Percentiles rank a stretch among this genome's conserved stretches.
Conservation (phyloP, 2,329 filamentous ascomycete species). For the Cadophora malorum region DNA sequence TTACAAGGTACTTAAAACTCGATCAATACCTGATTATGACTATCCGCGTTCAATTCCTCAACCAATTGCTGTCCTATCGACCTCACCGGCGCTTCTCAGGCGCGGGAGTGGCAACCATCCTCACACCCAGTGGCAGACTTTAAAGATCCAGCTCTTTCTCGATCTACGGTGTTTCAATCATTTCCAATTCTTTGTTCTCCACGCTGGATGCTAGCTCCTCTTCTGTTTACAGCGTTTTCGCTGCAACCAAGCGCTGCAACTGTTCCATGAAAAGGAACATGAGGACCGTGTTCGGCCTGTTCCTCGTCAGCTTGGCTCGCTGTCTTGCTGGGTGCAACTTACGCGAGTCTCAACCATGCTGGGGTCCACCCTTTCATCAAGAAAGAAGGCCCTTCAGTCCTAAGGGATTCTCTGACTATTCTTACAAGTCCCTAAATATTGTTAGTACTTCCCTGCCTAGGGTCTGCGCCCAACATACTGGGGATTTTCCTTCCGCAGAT, state of each 20-base stretch:
- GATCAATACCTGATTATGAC: too few species aligned
- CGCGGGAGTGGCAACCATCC: too few species aligned
- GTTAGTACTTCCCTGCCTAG: background rate
- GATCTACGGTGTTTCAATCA: too few species aligned
- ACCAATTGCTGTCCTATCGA: too few species aligned
- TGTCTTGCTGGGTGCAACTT: slow-evolving; percentile 27
- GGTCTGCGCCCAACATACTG: slow-evolving; percentile 14
- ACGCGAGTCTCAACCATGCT: slow-evolving; percentile 53
- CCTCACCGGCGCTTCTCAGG: too few species aligned
- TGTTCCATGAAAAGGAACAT: slow-evolving; percentile 56
- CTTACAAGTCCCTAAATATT: slow-evolving; percentile 44
- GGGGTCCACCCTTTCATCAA: slow-evolving; percentile 56
- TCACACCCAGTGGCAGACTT: too few species aligned
- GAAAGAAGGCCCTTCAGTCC: slow-evolving; percentile 50
- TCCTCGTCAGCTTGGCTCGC: slow-evolving; percentile 23
- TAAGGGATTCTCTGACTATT: slow-evolving; percentile 46
- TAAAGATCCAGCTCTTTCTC: too few species aligned
- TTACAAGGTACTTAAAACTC: too few species aligned
- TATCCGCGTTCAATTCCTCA: too few species aligned
- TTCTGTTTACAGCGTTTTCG: slow-evolving; percentile 24
- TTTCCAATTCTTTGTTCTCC: too few species aligned
- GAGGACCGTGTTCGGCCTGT: slow-evolving; percentile 52
- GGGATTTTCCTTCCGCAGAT: slow-evolving; percentile 29
- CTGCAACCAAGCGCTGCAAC: slow-evolving; percentile 45
- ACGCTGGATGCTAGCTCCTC: too few species aligned